Base-by-base conservation (phyloP, 2,329 filamentous ascomycete genomes). In the Dichotomopilus funicola region DNA sequence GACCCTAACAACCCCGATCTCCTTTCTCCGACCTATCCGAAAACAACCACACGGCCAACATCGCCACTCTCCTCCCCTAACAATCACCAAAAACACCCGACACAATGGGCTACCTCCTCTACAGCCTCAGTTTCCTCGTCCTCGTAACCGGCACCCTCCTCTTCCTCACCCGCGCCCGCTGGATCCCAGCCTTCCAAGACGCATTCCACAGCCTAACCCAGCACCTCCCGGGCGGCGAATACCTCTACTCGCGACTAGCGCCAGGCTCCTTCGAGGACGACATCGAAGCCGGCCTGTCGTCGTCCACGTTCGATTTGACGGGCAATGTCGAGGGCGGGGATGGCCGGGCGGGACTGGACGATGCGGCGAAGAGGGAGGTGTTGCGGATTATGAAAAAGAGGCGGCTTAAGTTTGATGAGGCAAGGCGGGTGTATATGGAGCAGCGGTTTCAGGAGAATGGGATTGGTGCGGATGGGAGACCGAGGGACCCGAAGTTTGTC, bases 401-500 rank as follows among this genome's bases (percentile, higher is more conserved):
- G 61, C 80, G 85, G 56, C 81, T 97, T 61, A 81, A 79, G 58
- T 99, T 99, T 69, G 92, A 99, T 72, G 90, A 96, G 74, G 94
- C 92, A 41, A 81, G 94, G 64, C 81, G 89, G 65, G 79, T 90
- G 46, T 95, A 88, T 69, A 94, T 91, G 73, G 88, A 96, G 74
- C 83, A 88, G 65, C 78, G 85, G 56, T 96, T 99, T 73, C 84
- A 83, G 68, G 90, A 85, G 68, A 89, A 95, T 66, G 88, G 89
- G 51, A 96, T 99, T 68, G 90, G 86, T 1, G 80, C 88, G 5
- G 94, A 99, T 71, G 94, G 94, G 4, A 75, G 86, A 64, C 94
- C 94, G 59, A 81, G 85, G 68, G 92, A 97, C 75, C 91, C 91
- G 59, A 96, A 96, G 76, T 95, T 96, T 68, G 91, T 97, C 57